A percentile compares a stretch with the other conserved stretches of the same genome.
Evolutionary conservation across 129 eudicot species (phyloP).

Genomic region (Silybum marianum): DNA sequence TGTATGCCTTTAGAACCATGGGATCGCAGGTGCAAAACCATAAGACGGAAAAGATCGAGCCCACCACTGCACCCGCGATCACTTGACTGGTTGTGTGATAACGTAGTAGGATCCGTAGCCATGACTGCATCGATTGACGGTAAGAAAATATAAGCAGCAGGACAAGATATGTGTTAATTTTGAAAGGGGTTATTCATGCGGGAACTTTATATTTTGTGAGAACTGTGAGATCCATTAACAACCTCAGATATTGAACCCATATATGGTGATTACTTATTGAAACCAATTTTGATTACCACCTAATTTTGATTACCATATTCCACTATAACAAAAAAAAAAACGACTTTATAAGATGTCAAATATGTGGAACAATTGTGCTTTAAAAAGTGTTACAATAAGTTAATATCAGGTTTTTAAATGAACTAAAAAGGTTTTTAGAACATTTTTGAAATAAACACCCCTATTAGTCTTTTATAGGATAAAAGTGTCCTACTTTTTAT

Average conservation of each 20-base stretch:
- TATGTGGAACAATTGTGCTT: background rate
- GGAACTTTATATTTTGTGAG: no score
- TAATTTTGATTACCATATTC: background rate
- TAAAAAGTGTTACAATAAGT: no score
- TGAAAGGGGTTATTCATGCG: background rate
- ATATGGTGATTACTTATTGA: no score
- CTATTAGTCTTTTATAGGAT: no score
- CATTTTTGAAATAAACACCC: no score
- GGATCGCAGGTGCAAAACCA: conserved; percentile 85
- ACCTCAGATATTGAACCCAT: no score
- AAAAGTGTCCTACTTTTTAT: no score
- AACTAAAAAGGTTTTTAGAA: no score
- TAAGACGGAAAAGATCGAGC: conserved; percentile 50
- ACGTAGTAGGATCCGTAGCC: conserved; percentile 75
- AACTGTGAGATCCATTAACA: no score
- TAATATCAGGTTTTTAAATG: no score
- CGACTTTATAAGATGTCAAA: no score
- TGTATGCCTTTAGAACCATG: conserved; percentile 44
- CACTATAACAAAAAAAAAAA: background rate
- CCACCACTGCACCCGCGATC: conserved; percentile 65
- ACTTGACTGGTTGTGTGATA: conserved; percentile 78
- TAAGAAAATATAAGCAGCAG: background rate
- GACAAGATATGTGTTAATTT: background rate
- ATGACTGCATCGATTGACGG: conserved; percentile 53
- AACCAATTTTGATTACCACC: no score